Evolutionary conservation across 495 filamentous ascomycete genomes (phyloP).

Genomic region (Trichocladium uniseriatum): DNA sequence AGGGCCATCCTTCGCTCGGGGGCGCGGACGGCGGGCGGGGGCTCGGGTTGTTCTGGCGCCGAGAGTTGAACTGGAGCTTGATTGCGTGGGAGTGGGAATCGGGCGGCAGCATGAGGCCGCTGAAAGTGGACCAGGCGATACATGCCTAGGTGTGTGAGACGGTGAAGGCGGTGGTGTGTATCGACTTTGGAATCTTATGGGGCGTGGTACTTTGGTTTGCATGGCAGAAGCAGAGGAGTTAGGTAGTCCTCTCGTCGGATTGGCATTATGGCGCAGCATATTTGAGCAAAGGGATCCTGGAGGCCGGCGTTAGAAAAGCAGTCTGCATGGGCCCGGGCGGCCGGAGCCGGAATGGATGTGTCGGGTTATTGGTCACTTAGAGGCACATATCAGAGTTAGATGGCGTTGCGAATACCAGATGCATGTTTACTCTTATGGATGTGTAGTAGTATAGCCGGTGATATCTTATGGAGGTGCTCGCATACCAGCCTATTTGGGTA

Average conservation of each 20-base stretch:
- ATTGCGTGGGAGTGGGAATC: conserved; percentile 72
- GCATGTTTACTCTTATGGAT: too few species aligned
- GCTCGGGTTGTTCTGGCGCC: conserved; percentile 85
- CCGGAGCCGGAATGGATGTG: background rate
- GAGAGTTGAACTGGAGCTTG: conserved; percentile 89
- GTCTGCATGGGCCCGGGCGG: conserved; percentile 5
- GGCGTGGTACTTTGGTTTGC: conserved; percentile 21
- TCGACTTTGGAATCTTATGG: background rate
- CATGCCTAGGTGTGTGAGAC: conserved; percentile 27
- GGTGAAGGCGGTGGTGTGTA: background rate
- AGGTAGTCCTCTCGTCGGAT: conserved; percentile 37
- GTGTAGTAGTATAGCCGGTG: too few species aligned
- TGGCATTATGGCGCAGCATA: conserved; percentile 25
- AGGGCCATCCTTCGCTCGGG: conserved; percentile 20
- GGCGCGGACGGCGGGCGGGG: conserved; percentile 42
- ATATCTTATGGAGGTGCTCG: too few species aligned
- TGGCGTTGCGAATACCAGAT: conserved; percentile 2
- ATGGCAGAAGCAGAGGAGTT: conserved; percentile 35
- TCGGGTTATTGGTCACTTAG: background rate
- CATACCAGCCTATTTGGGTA: too few species aligned
- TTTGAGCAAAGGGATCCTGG: conserved; percentile 11
- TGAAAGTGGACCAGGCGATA: conserved; percentile 27
- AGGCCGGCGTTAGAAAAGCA: conserved; percentile 20
- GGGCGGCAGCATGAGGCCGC: conserved; percentile 22
- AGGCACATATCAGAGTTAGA: conserved; percentile 4